Conservation (phyloP, 176 grass and related monocot genomes). For the Poa annua region DNA sequence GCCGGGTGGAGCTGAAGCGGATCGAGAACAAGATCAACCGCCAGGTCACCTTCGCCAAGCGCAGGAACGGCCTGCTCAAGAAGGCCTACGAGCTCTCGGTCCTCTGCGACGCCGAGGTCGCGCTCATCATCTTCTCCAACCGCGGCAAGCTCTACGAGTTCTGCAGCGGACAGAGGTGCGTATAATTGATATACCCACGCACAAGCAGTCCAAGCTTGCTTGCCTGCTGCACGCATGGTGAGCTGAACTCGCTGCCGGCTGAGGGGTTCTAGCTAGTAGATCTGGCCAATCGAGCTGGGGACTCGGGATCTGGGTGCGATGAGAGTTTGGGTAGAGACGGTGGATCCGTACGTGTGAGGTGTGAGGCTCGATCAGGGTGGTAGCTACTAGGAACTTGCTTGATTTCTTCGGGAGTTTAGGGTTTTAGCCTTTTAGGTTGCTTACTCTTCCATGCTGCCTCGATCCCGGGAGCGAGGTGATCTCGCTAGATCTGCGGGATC, state of each 20-base stretch:
- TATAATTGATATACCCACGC: not conserved
- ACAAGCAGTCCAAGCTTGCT: not conserved
- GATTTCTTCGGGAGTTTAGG: conserved; percentile 12
- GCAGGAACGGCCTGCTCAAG: conserved; percentile 87
- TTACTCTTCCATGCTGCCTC: not conserved
- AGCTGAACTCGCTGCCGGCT: too few relatives aligned
- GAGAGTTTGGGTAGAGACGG: not conserved
- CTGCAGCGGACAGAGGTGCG: conserved; percentile 75
- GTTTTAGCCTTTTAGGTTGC: conserved; percentile 30
- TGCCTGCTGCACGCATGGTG: too few relatives aligned
- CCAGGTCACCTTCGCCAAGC: conserved; percentile 95
- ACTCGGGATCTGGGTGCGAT: not conserved
- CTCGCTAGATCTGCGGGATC: conserved; percentile 33
- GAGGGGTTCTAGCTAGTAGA: not conserved
- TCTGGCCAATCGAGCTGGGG: not conserved
- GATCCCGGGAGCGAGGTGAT: not conserved
- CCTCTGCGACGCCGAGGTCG: conserved; percentile 90
- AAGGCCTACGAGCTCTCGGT: conserved; percentile 97
- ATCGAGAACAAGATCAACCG: conserved; percentile 99
- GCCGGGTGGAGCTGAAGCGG: conserved; percentile 92
- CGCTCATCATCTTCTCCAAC: conserved; percentile 95
- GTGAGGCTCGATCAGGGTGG: conserved; percentile 13
- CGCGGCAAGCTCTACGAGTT: conserved; percentile 95
- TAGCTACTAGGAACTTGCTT: too few relatives aligned
- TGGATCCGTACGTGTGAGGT: conserved; percentile 28